Percentiles rank a stretch among this genome's conserved stretches.
These are phyloP conservation scores for Gastrolobium bilobum DNA, from an alignment of 306 rosid genomes.

Conservation along the genomic window DNA sequence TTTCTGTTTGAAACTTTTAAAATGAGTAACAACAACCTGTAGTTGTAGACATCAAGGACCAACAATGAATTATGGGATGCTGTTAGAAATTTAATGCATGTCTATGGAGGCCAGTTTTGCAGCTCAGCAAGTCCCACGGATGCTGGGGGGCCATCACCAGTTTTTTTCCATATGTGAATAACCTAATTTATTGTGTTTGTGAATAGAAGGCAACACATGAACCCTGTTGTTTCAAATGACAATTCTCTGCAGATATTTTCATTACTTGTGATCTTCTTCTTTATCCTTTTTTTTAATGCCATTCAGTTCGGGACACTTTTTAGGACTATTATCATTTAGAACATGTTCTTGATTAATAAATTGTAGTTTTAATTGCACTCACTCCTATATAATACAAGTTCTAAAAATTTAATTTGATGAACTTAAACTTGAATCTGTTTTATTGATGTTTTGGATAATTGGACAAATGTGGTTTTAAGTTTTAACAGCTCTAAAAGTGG, in stretches of 20 bases:
- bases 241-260: neutral
- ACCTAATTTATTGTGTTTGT: slow-evolving; percentile 13
- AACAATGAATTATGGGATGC: neutral
- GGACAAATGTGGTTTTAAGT: neutral
- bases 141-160: slow-evolving; percentile 23
- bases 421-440: neutral
- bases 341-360: neutral
- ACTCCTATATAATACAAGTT: neutral
- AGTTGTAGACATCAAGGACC: neutral
- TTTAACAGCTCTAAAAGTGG: neutral
- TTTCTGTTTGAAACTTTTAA: neutral
- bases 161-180: neutral
- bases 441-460: neutral
- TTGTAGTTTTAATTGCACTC: neutral
- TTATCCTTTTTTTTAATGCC: neutral
- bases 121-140: slow-evolving; percentile 16
- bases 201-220: slow-evolving; percentile 10
- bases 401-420: neutral
- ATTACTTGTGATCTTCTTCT: neutral
- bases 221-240: neutral
- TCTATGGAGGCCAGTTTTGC: slow-evolving; percentile 6
- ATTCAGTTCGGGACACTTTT: neutral
- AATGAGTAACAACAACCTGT: neutral
- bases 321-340: neutral
- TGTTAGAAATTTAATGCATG: slow-evolving; percentile 44